Percentiles rank a stretch among this genome's conserved stretches.
These are phyloP conservation scores for Colletotrichum sp. DNA, from an alignment of 2,329 filamentous ascomycete species.

Conservation along the genomic window DNA sequence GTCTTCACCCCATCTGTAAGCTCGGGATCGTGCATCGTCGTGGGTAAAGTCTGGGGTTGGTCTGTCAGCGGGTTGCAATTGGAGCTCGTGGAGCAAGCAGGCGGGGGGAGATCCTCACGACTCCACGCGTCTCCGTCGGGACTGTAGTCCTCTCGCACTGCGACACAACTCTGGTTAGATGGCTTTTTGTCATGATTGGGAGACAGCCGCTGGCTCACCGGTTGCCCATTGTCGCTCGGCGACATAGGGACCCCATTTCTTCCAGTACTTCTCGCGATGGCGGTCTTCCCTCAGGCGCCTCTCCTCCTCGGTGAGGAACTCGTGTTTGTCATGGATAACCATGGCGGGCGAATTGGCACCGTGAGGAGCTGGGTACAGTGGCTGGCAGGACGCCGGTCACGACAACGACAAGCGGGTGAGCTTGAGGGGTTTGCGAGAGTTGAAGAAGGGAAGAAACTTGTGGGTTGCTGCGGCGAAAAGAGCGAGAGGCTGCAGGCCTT, in stretches of 20 bases:
- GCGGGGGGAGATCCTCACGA: constrained; percentile 62
- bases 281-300: constrained; percentile 86
- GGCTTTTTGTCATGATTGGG: background rate
- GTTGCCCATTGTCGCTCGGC: constrained; percentile 96
- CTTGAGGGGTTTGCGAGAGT: constrained; percentile 2
- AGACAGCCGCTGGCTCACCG: constrained; percentile 55
- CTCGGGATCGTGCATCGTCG: constrained; percentile 85
- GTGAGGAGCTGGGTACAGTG: background rate
- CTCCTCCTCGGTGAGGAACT: constrained; percentile 90
- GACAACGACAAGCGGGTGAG: background rate
- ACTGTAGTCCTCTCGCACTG: constrained; percentile 90
- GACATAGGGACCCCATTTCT: constrained; percentile 96
- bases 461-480: constrained; percentile 10
- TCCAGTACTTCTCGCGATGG: constrained; percentile 90
- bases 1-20: constrained; percentile 96
- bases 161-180: constrained; percentile 8
- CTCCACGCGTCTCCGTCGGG: constrained; percentile 95
- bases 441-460: constrained; percentile 1
- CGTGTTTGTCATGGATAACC: constrained; percentile 89
- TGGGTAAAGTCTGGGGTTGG: constrained; percentile 80
- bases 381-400: background rate
- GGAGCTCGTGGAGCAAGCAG: constrained; percentile 7
- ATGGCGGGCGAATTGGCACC: constrained; percentile 50
- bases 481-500: constrained; percentile 2
- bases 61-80: constrained; percentile 21